Percentiles rank a stretch among this genome's conserved stretches.
Conservation (phyloP, 2,329 filamentous ascomycete species). For the Torrubiella hemipterigena region DNA sequence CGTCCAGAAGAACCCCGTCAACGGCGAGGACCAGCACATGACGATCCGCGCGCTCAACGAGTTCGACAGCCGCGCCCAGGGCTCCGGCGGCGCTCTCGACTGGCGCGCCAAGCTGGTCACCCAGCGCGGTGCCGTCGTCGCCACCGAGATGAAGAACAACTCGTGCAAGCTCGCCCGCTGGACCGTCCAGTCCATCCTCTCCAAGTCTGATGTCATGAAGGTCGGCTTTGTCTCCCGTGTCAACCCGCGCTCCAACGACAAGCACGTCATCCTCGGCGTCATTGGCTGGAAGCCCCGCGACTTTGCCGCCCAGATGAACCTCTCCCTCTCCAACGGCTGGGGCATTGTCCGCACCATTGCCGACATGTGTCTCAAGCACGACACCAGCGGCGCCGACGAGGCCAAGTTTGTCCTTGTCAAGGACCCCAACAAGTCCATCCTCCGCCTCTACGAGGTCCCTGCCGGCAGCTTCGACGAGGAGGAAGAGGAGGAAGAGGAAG, state of each 20-base stretch:
- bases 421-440: constrained; percentile 95
- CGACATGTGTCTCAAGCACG: constrained; percentile 77
- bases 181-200: constrained; percentile 94
- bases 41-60: constrained; percentile 96
- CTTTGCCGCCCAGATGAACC: constrained; percentile 95
- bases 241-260: constrained; percentile 85
- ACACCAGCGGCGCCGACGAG: no score
- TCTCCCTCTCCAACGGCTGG: constrained; percentile 95
- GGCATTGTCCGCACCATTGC: constrained; percentile 97
- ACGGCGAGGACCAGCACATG: constrained; percentile 81
- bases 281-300: constrained; percentile 96
- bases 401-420: constrained; percentile 73
- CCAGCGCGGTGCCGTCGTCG: constrained; percentile 92
- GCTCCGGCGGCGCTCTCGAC: constrained; percentile 87
- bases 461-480: constrained; percentile 83
- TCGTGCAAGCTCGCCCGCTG: constrained; percentile 95
- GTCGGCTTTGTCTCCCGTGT: constrained; percentile 92
- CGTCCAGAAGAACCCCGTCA: constrained; percentile 88
- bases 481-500: constrained; percentile 53
- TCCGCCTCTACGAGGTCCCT: constrained; percentile 88
- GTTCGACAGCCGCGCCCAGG: constrained; percentile 96
- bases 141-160: constrained; percentile 99
- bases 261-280: constrained; percentile 90
- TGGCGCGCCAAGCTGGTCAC: constrained; percentile 92
- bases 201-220: constrained; percentile 98